These are phyloP conservation scores for Phytophthora fragariaefolia DNA, from an alignment of 352 stramenopile species.

Conservation along the genomic window DNA sequence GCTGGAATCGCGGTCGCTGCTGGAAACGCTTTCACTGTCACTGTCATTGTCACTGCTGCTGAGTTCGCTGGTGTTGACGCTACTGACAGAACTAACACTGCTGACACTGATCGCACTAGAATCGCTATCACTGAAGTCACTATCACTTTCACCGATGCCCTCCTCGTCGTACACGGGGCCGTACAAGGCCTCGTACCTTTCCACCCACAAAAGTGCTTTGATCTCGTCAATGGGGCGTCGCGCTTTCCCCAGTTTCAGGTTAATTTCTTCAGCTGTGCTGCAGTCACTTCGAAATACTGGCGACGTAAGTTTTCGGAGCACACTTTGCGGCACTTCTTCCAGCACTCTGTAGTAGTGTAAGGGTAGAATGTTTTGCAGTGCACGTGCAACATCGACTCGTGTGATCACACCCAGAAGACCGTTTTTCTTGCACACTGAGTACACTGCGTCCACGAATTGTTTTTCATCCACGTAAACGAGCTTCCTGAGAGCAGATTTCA, in stretches of 20 bases:
- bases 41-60: background rate
- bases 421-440: conserved; percentile 50
- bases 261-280: conserved; percentile 37
- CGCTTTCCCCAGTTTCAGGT: conserved; percentile 29
- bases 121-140: conserved; percentile 14
- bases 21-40: conserved; percentile 1
- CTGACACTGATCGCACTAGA: conserved; percentile 10
- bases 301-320: conserved; percentile 20
- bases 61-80: conserved; percentile 1
- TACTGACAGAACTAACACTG: conserved; percentile 4
- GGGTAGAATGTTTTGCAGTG: conserved; percentile 47
- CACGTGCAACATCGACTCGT: conserved; percentile 38
- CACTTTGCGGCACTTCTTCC: conserved; percentile 17
- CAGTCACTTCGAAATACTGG: conserved; percentile 27
- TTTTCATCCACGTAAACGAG: conserved; percentile 51
- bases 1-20: background rate
- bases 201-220: conserved; percentile 57
- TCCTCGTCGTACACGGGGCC: conserved; percentile 29
- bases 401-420: conserved; percentile 43
- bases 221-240: conserved; percentile 29
- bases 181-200: conserved; percentile 43
- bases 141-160: conserved; percentile 15
- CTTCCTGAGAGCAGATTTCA: conserved; percentile 46
- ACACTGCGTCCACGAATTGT: conserved; percentile 50
- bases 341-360: conserved; percentile 48